phyloP scores from a whole-genome alignment of 2,329 filamentous ascomycete species.

The Calonectria hawksworthii region DNA sequence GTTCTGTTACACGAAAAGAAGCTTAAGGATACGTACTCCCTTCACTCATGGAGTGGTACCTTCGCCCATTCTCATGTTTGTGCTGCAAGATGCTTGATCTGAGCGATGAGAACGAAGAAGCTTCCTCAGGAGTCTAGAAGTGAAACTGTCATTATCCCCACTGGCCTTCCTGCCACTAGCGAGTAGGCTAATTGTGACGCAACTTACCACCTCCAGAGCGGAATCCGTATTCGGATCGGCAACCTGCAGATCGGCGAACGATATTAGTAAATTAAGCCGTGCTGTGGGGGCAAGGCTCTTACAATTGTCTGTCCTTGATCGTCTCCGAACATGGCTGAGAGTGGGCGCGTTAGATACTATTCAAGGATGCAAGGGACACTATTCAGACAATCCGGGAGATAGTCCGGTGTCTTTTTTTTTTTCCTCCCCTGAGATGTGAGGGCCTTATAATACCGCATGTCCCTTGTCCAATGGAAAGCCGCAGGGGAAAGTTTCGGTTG shows the following conservation, averaged over 20 bases:
- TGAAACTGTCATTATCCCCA: background rate
- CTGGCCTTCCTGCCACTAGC: background rate
- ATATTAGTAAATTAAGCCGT: background rate
- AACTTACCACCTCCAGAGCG: slow-evolving; percentile 15
- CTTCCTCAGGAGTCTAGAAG: slow-evolving; percentile 17
- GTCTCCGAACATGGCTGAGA: background rate
- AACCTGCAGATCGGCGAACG: background rate
- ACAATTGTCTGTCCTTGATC: background rate
- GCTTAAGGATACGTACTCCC: slow-evolving; percentile 37
- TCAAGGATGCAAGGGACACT: background rate
- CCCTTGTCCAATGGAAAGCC: background rate
- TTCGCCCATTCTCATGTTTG: slow-evolving; percentile 44
- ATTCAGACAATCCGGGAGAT: background rate
- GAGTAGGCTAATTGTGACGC: background rate
- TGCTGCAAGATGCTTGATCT: slow-evolving; percentile 30
- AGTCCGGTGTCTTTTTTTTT: background rate
- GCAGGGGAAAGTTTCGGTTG: background rate
- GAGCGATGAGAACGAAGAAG: slow-evolving; percentile 28
- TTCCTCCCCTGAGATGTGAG: background rate
- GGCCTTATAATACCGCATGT: background rate
- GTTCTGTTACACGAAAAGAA: background rate
- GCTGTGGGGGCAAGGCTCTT: background rate
- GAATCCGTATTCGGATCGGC: slow-evolving; percentile 21
- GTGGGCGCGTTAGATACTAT: background rate
- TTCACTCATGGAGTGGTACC: slow-evolving; percentile 43